These are phyloP conservation scores for Exophiala bonariae DNA, from an alignment of 2,329 filamentous ascomycete species.

Conservation along the genomic window DNA sequence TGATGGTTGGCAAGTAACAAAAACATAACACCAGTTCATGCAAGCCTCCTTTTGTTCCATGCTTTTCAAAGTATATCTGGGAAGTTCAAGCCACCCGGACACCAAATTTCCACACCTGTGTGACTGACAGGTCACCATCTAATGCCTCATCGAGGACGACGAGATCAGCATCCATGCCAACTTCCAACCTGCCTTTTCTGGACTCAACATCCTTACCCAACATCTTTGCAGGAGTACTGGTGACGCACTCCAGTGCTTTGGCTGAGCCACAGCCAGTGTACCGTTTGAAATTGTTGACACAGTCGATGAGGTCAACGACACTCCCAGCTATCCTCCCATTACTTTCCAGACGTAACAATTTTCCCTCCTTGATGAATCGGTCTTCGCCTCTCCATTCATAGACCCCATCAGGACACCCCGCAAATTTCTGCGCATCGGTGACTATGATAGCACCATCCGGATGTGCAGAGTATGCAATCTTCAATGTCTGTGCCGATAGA, in stretches of 20 bases:
- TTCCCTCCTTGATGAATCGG: constrained; percentile 61
- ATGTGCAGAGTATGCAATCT: constrained; percentile 85
- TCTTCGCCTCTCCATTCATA: constrained; percentile 83
- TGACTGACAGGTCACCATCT: constrained; percentile 60
- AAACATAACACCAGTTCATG: not conserved
- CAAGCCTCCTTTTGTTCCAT: not conserved
- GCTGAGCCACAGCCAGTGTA: constrained; percentile 71
- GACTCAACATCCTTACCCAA: constrained; percentile 59
- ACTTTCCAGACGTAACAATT: constrained; percentile 72
- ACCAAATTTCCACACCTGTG: constrained; percentile 81
- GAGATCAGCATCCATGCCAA: constrained; percentile 68
- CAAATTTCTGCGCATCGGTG: constrained; percentile 87
- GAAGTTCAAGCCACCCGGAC: constrained; percentile 18
- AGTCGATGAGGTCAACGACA: constrained; percentile 68
- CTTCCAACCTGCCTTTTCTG: constrained; percentile 65
- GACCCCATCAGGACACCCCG: constrained; percentile 77
- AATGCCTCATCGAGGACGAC: constrained; percentile 60
- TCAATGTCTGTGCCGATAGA: constrained; percentile 81
- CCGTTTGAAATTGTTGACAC: constrained; percentile 75
- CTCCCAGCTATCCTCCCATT: constrained; percentile 77
- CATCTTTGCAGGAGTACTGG: constrained; percentile 75
- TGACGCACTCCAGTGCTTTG: constrained; percentile 70
- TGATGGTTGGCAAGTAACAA: no score
- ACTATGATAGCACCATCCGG: constrained; percentile 84
- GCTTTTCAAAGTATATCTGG: not conserved